These are phyloP conservation scores for Nicotiana knightiana DNA, from an alignment of 257 asterid species.

Conservation along the genomic window DNA sequence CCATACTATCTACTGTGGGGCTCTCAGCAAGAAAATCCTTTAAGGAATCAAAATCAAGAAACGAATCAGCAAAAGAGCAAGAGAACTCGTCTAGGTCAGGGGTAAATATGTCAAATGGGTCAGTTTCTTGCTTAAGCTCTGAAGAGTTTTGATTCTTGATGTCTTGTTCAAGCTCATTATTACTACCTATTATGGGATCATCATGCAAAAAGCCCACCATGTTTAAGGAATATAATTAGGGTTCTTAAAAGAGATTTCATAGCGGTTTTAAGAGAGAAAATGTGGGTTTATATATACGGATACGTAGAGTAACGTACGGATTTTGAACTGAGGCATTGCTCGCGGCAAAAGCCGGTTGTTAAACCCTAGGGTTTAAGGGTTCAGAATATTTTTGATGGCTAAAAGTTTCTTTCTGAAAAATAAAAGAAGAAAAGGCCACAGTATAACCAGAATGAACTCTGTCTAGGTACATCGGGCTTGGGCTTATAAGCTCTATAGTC, in stretches of 20 bases:
- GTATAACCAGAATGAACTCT: too few species aligned
- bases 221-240: constrained; percentile 20
- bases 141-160: constrained; percentile 17
- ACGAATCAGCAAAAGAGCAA: constrained; percentile 8
- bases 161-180: constrained; percentile 32
- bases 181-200: constrained; percentile 3
- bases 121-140: constrained; percentile 25
- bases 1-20: constrained; percentile 18
- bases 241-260: neutral
- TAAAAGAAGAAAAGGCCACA: too few species aligned
- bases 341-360: constrained; percentile 2
- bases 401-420: too few species aligned
- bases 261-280: neutral
- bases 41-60: constrained; percentile 49
- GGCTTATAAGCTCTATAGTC: too few species aligned
- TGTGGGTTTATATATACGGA: constrained; percentile 19
- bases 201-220: constrained; percentile 48
- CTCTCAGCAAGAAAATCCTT: constrained; percentile 31
- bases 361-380: constrained; percentile 37
- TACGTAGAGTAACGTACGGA: constrained; percentile 1
- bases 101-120: constrained; percentile 21
- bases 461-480: too few species aligned
- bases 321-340: neutral
- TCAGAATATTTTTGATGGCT: neutral
- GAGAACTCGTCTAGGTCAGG: constrained; percentile 38